These are phyloP conservation scores for Cryphonectria radicalis DNA, from an alignment of 2,329 filamentous ascomycete genomes.

Conservation along the genomic window DNA sequence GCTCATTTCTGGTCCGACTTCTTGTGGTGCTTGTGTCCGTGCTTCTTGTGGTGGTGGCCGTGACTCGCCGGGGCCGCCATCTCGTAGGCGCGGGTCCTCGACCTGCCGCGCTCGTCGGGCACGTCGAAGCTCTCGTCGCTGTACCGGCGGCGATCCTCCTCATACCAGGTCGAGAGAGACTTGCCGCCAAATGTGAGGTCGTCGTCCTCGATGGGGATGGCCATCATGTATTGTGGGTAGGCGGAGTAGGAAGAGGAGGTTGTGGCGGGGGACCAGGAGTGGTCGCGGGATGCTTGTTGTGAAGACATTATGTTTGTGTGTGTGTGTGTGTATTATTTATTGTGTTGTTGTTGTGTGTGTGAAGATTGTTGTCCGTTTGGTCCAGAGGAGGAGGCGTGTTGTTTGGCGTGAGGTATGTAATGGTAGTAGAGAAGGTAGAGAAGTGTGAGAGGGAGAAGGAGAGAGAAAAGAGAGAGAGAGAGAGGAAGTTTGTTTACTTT, in stretches of 20 bases:
- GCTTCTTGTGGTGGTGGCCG: slow-evolving; percentile 24
- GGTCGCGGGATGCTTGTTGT: slow-evolving; percentile 25
- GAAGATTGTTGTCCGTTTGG: background rate
- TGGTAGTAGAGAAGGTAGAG: background rate
- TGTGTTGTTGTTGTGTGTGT: background rate
- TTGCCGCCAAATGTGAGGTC: slow-evolving; percentile 66
- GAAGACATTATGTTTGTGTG: slow-evolving; percentile 21
- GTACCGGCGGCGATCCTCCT: slow-evolving; percentile 57
- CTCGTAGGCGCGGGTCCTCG: slow-evolving; percentile 41
- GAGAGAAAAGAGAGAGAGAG: background rate
- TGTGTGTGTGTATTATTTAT: slow-evolving; percentile 1
- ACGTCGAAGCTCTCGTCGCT: slow-evolving; percentile 43
- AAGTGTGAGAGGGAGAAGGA: background rate
- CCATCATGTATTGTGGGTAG: slow-evolving; percentile 43
- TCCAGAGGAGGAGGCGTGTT: background rate
- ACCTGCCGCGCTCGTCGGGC: slow-evolving; percentile 46
- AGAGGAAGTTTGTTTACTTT: slow-evolving; percentile 2
- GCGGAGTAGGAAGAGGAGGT: slow-evolving; percentile 16
- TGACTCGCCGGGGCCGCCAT: slow-evolving; percentile 13
- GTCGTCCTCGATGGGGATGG: slow-evolving; percentile 63
- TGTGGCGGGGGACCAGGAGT: slow-evolving; percentile 23
- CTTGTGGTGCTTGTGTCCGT: slow-evolving; percentile 31
- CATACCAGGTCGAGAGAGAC: slow-evolving; percentile 62
- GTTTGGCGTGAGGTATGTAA: background rate
- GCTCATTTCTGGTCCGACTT: slow-evolving; percentile 27